phyloP scores from a whole-genome alignment of 2,329 filamentous ascomycete species.

The Aureobasidium sp. region DNA sequence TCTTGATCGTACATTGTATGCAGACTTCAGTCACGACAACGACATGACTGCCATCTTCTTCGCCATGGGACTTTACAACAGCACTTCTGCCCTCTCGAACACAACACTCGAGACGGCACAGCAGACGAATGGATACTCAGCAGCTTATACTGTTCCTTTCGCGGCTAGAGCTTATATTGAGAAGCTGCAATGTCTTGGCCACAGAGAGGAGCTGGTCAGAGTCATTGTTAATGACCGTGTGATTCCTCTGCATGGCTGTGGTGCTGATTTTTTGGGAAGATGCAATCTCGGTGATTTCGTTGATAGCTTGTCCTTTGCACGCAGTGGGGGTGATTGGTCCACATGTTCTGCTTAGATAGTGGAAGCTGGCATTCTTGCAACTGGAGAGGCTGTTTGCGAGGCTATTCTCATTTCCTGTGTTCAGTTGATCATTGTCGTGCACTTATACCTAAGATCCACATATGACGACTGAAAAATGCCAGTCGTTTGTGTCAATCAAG shows the following conservation, averaged over 20 bases:
- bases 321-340: slow-evolving; percentile 64
- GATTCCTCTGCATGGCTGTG: slow-evolving; percentile 62
- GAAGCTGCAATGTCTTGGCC: slow-evolving; percentile 63
- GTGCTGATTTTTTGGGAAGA: slow-evolving; percentile 60
- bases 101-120: slow-evolving; percentile 44
- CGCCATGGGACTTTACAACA: slow-evolving; percentile 71
- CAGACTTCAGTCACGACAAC: slow-evolving; percentile 90
- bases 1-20: slow-evolving; percentile 60
- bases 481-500: neutral
- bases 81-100: slow-evolving; percentile 43
- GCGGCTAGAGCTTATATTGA: slow-evolving; percentile 76
- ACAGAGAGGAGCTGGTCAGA: slow-evolving; percentile 64
- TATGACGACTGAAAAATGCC: too few relatives aligned
- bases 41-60: slow-evolving; percentile 70
- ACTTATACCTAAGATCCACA: too few relatives aligned
- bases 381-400: neutral
- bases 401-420: neutral
- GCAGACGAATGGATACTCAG: slow-evolving; percentile 61
- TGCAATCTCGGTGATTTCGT: slow-evolving; percentile 67
- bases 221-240: slow-evolving; percentile 81
- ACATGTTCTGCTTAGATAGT: slow-evolving; percentile 42
- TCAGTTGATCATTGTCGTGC: neutral
- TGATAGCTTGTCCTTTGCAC: slow-evolving; percentile 66
- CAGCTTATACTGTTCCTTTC: slow-evolving; percentile 77
- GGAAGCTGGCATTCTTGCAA: neutral